Conservation (phyloP, 164 flowering plant genomes). For the Tetracentron sinense region DNA sequence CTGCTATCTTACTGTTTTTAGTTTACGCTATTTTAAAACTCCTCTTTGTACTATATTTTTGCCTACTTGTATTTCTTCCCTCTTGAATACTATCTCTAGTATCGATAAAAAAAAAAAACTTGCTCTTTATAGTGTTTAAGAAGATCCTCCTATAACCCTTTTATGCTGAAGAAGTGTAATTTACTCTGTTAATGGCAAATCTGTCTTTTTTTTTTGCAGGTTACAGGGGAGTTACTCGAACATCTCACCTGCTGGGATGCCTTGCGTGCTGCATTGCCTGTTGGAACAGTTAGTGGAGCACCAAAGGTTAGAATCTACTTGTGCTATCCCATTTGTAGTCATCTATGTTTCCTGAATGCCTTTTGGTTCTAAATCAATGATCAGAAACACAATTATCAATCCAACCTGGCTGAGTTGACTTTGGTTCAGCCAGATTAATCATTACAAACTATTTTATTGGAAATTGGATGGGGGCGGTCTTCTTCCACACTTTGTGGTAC, state of each 20-base stretch:
- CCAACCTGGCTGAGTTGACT: not conserved
- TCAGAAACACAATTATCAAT: not conserved
- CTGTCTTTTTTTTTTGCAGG: slow-evolving; percentile 37
- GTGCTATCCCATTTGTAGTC: not conserved
- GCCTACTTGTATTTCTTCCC: no score
- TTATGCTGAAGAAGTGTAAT: not conserved
- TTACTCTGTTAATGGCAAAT: no score
- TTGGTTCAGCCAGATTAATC: not conserved
- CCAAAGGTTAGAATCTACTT: slow-evolving; percentile 60
- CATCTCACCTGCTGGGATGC: slow-evolving; percentile 87
- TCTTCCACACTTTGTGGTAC: not conserved
- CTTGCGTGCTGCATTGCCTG: slow-evolving; percentile 87
- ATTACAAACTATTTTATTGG: not conserved
- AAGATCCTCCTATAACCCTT: not conserved
- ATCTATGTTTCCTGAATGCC: not conserved
- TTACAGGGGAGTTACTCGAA: slow-evolving; percentile 78
- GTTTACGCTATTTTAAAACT: no score
- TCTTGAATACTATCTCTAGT: no score
- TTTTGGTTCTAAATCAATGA: not conserved
- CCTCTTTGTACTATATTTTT: no score
- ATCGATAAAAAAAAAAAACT: no score
- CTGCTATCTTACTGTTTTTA: no score
- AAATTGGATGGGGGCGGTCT: not conserved
- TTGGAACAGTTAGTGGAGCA: slow-evolving; percentile 98
- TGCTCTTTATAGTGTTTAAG: not conserved